Base-by-base conservation (phyloP, 805 yeast genomes). In the Isabelozyma heimii region DNA sequence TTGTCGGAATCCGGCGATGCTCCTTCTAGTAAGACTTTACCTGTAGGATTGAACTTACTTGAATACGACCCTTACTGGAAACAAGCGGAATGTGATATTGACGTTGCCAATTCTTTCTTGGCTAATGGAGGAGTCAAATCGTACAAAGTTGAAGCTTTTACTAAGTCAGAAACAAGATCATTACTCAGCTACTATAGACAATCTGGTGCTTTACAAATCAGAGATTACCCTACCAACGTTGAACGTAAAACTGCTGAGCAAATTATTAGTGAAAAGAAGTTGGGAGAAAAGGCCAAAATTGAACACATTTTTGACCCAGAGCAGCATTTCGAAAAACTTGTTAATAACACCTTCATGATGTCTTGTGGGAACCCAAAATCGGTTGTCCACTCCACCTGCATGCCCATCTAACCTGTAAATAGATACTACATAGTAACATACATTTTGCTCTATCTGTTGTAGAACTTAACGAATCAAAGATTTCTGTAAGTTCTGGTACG, bases 1-100 rank as follows among this genome's bases (percentile, higher is more conserved):
- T 62, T 84, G 42, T 79, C 94, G 13, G 83, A 84, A 37, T 76
- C 85, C 16, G 80, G 81, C n/a, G 75, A 68, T 39, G 80, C 79
- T 61, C 71, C 70, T 44, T 73, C 77, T 14, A 73, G 76, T 50
- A 68, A 75, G 47, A 87, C 95, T 3, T 69, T 87, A 48, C 70
- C 78, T 8, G 82, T 82, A 2, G 89, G 85, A 0, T 66, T 87
- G 37, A 83, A 83, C 1, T 67, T 77, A 45, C 66, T 69, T 30
- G 62, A 70, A 46, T 78, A 79, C 38, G 82, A 83, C 58, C 82
- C 84, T 8, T 90, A 88, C 64, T 69, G 80, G 38, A 74, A 70
- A 40, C 51, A 63, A 30, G 56, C 65, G 13, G 66, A 76, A 37
- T 86, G 80, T 58, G 90, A 88, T 58, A 67, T 71, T n/a, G 66